Evolutionary conservation across 768 basidiomycete species (phyloP).

Genomic region (Nevesoporus exiguus): DNA sequence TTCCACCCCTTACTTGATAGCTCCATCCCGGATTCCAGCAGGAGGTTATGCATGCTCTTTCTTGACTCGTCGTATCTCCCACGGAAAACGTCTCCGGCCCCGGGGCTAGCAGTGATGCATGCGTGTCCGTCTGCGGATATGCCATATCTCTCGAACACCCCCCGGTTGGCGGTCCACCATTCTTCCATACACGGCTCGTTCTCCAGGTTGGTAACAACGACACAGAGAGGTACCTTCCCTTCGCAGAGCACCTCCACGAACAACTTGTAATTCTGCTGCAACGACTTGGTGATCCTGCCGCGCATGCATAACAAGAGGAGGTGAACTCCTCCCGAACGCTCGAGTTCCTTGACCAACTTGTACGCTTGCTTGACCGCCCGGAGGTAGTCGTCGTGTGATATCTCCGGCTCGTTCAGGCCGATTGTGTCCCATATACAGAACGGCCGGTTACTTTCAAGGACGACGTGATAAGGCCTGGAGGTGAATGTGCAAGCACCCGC

Average conservation of each 20-base stretch:
- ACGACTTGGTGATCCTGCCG: constrained; percentile 35
- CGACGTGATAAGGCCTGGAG: constrained; percentile 22
- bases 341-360: constrained; percentile 32
- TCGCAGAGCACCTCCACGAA: constrained; percentile 40
- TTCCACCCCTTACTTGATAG: constrained; percentile 11
- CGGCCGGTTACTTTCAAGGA: constrained; percentile 8
- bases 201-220: constrained; percentile 41
- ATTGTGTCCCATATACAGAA: constrained; percentile 33
- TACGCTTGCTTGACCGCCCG: constrained; percentile 30
- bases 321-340: constrained; percentile 33
- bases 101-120: constrained; percentile 37
- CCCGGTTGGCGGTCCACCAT: constrained; percentile 40
- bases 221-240: constrained; percentile 33
- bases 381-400: constrained; percentile 17
- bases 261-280: constrained; percentile 38
- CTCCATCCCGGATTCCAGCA: constrained; percentile 7
- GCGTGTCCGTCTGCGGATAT: constrained; percentile 35
- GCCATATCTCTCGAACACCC: constrained; percentile 25
- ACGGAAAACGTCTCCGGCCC: constrained; percentile 20
- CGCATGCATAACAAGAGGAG: constrained; percentile 40
- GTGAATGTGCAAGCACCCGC: constrained; percentile 36
- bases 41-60: constrained; percentile 18
- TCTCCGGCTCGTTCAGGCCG: constrained; percentile 30
- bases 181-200: constrained; percentile 31
- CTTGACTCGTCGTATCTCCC: constrained; percentile 32